A percentile compares a stretch with the other conserved stretches of the same genome.
These are phyloP conservation scores for Sordaria brevicollis DNA, from an alignment of 495 filamentous ascomycete genomes.

Conservation along the genomic window DNA sequence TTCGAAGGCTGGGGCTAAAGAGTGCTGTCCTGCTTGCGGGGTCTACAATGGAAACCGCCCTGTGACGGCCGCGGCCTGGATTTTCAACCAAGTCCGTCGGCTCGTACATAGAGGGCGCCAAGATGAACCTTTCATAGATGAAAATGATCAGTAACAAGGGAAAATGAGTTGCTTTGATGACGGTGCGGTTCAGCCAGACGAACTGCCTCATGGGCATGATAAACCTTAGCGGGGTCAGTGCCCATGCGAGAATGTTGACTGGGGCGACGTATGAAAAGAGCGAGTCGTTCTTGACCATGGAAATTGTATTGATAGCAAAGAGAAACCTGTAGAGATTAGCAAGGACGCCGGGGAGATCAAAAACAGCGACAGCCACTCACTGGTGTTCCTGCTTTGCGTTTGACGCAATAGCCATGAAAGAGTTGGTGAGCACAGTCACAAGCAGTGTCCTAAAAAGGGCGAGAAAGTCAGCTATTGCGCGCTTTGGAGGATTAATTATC, in stretches of 20 bases:
- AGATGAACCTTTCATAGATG: constrained; percentile 68
- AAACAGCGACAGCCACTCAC: constrained; percentile 14
- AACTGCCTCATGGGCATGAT: constrained; percentile 68
- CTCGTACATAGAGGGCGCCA: constrained; percentile 60
- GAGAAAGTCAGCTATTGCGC: neutral
- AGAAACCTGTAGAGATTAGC: constrained; percentile 44
- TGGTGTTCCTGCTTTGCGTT: constrained; percentile 91
- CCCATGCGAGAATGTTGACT: constrained; percentile 79
- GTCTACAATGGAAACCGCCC: constrained; percentile 45
- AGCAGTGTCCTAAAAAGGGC: constrained; percentile 63
- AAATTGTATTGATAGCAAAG: constrained; percentile 89
- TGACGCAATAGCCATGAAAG: constrained; percentile 85
- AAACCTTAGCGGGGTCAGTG: constrained; percentile 69
- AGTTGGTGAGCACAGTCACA: constrained; percentile 86
- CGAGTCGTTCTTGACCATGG: constrained; percentile 91
- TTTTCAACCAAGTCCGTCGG: constrained; percentile 60
- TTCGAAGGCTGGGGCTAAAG: constrained; percentile 59
- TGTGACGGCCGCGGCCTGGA: constrained; percentile 22
- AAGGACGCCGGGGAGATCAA: neutral
- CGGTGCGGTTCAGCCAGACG: constrained; percentile 68
- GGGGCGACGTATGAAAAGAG: constrained; percentile 88
- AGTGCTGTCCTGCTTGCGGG: constrained; percentile 36
- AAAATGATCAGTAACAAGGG: constrained; percentile 79
- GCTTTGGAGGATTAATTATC: neutral
- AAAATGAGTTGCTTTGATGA: constrained; percentile 85